Evolutionary conservation across 257 asterid genomes (phyloP).

Genomic region (Solanum raphanifolium): DNA sequence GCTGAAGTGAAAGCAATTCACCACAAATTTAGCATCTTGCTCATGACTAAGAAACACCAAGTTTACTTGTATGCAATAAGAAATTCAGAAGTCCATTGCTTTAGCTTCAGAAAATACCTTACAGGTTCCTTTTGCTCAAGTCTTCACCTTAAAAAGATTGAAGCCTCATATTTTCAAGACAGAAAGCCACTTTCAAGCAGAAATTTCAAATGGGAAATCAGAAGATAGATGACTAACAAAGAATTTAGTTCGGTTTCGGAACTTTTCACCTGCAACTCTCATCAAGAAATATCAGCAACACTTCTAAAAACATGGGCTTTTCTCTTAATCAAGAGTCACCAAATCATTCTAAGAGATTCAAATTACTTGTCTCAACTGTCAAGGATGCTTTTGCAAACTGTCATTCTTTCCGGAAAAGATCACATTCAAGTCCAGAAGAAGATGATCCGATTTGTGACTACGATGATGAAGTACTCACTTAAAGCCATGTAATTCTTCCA

Average conservation of each 20-base stretch:
- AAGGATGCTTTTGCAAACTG: slow-evolving; percentile 44
- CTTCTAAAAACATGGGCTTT: slow-evolving; percentile 22
- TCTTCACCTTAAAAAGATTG: neutral
- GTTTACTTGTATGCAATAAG: neutral
- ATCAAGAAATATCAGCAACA: neutral
- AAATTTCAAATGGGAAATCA: neutral
- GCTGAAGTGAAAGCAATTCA: slow-evolving; percentile 3
- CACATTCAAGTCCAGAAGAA: slow-evolving; percentile 19
- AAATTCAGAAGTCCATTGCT: neutral
- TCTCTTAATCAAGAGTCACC: slow-evolving; percentile 29
- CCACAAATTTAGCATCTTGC: neutral
- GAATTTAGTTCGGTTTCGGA: neutral
- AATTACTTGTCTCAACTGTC: slow-evolving; percentile 34
- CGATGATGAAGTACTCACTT: slow-evolving; percentile 33
- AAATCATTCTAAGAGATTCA: slow-evolving; percentile 42
- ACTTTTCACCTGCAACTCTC: neutral
- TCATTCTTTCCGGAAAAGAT: slow-evolving; percentile 21
- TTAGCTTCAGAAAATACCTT: neutral
- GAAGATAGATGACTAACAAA: neutral
- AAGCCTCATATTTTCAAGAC: neutral
- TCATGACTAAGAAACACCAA: neutral
- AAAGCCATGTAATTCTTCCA: neutral
- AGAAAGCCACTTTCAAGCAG: neutral
- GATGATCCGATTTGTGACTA: slow-evolving; percentile 23
- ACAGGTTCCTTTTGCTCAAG: neutral